Evolutionary conservation across 352 stramenopile genomes (phyloP), one percentile per base, ranked within the genome.

Genomic region (Aphanomyces stellatus): DNA sequence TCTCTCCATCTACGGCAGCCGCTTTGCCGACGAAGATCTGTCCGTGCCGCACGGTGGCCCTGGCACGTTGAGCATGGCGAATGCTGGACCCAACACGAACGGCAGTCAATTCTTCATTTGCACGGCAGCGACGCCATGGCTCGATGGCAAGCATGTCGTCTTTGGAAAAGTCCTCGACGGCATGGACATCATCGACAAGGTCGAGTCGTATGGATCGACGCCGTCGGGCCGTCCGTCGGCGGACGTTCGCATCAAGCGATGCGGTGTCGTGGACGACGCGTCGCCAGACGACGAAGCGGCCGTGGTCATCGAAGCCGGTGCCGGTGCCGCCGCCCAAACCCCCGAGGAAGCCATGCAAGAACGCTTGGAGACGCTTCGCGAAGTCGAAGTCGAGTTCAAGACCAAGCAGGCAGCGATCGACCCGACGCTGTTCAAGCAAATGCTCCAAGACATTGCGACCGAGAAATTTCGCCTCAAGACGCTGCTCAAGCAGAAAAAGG

Each of bases 81-180:
- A 96, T 69, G 83, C 83, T 43, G 88, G 87, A 7, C 79, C 88
- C 10, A 85, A 96, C 77, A 90, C 88, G 49, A 98, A 98, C 73
- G 92, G 93, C 67, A 95, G 79, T 60, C 93, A 98, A 76, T 98
- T 98, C 75, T 98, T 98, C 73, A 97, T 98, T 56, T 97, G 91
- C 19, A 98, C 96, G 46, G 80, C 79, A 37, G 86, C 96, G 69
- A 99, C 95, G 30, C 86, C 92, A 35, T 99, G 94, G 93, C 81
- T 99, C 34, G 93, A 99, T 69, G 94, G 93, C 56, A 97, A 96
- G 75, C 96, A 99, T 82, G 82, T 97, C 28, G 97, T 99, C 0
- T 98, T 99, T 78, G 96, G 96, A 31, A 77, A 79, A 53, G 89
- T 96, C 7, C 48, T 94, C 35, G 88, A 97, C 55, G 91, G 91